Evolutionary conservation across 495 filamentous ascomycete species (phyloP), one percentile per base, ranked within the genome.

Genomic region (Gamarada debralockiae): DNA sequence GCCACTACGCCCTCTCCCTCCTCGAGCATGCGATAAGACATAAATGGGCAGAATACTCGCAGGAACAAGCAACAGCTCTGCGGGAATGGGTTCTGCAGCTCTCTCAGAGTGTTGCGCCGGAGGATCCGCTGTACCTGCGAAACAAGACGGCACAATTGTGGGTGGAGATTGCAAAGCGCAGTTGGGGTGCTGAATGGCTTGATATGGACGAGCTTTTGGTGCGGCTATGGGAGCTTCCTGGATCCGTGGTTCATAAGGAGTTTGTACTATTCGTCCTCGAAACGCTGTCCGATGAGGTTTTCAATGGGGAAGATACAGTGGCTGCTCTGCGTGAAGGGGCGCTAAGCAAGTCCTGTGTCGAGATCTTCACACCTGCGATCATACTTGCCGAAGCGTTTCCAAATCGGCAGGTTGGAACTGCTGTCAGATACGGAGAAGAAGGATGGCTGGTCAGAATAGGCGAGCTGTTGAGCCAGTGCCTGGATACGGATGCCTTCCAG

Each of bases 81-180:
- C 81, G 85, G 25, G 70, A 73, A 36, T 90, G 89, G 78, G 77
- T 95, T 29, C 68, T 95, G 27, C 72, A 85, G 64, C 81, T 99
- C 14, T 86, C 91, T n/a, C 80, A 85, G 59, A 73, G 76, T 49
- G 74, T 92, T 49, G 73, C 79, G 9, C 77, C 79, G 46, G 76
- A 84, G 20, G 92, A 99, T 64, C 89, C 91, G 2, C 59, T 77
- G 20, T 97, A 89, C 62, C 69, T 97, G 56, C 81, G 92, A 61
- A 97, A 93, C 72, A 97, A 97, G 69, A 85, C 93, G 27, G 89
- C 90, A n/a, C 86, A 92, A 69, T 70, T 97, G 52, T 97, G 93
- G 95, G 87, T 90, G 6, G 93, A 97, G 65, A 70, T 96, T 46
- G 90, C 91, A 22, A 97, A 99, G 72, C 79, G 92, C 62, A 87